These are phyloP conservation scores for Epithemia pelagica DNA, from an alignment of 108 stramenopile species.

Conservation along the genomic window DNA sequence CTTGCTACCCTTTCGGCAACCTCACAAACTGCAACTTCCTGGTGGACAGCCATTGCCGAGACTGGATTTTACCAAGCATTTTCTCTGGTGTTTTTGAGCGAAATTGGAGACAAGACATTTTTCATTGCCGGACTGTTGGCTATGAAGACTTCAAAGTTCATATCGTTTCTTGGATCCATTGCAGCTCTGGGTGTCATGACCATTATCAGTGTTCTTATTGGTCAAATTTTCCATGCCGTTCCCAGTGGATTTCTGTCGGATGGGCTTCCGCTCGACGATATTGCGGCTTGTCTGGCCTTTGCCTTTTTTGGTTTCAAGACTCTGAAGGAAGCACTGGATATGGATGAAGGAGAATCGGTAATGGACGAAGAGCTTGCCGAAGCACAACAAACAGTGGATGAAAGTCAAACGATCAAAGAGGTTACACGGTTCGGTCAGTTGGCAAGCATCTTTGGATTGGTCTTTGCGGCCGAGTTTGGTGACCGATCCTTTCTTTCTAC, in stretches of 20 bases:
- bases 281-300: conserved; percentile 86
- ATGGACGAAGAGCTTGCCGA: conserved; percentile 96
- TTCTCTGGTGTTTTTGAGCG: conserved; percentile 94
- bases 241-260: conserved; percentile 54
- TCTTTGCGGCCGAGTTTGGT: conserved; percentile 94
- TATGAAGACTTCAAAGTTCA: conserved; percentile 73
- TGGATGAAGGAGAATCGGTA: conserved; percentile 56
- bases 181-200: conserved; percentile 95
- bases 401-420: conserved; percentile 27
- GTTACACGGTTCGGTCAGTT: conserved; percentile 7
- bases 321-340: conserved; percentile 83
- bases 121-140: conserved; percentile 98
- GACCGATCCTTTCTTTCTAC: conserved; percentile 96
- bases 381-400: conserved; percentile 84
- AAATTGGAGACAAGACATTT: conserved; percentile 99
- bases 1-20: not conserved
- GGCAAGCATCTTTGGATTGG: conserved; percentile 70
- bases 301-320: conserved; percentile 96
- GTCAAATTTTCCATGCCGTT: conserved; percentile 89
- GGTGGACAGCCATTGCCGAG: not conserved
- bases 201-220: conserved; percentile 89
- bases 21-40: not conserved
- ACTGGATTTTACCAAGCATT: conserved; percentile 89
- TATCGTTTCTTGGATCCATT: conserved; percentile 89
- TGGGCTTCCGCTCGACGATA: conserved; percentile 86